phyloP scores from a whole-genome alignment of 805 yeast genomes.

The Blastobotrys terrestris region DNA sequence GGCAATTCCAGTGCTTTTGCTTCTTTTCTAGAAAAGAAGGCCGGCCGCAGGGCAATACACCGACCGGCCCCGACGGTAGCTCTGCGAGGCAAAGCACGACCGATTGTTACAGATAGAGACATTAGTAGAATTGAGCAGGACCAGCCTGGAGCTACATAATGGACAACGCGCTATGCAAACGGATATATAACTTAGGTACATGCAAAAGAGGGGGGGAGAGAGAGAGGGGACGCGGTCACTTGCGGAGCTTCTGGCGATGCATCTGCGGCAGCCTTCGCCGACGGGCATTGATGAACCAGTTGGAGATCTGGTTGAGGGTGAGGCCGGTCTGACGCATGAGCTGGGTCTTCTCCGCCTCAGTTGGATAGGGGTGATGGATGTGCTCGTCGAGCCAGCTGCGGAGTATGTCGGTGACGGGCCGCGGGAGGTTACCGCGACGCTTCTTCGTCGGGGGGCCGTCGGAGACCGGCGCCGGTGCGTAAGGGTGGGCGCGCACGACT shows the following conservation, averaged over 20 bases:
- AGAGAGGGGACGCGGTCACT: too few relatives aligned
- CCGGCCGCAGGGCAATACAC: neutral
- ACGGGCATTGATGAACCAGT: conserved; percentile 87
- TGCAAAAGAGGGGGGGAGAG: neutral
- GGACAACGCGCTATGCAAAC: too few relatives aligned
- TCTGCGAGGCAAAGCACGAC: neutral
- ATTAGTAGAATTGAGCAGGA: neutral
- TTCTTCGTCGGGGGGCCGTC: conserved; percentile 8
- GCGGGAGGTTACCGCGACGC: conserved; percentile 70
- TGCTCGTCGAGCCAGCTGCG: conserved; percentile 71
- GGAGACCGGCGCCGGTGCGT: conserved; percentile 7
- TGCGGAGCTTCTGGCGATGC: neutral
- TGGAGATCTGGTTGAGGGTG: conserved; percentile 72
- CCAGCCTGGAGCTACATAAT: neutral
- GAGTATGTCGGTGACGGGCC: conserved; percentile 65
- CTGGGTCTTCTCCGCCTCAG: conserved; percentile 67
- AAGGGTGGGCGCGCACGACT: conserved; percentile 3
- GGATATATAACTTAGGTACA: neutral
- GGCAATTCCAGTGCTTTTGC: too few relatives aligned
- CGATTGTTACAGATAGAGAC: neutral
- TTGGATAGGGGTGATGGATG: conserved; percentile 77
- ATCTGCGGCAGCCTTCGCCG: conserved; percentile 54
- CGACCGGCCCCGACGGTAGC: too few relatives aligned
- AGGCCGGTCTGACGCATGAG: conserved; percentile 67
- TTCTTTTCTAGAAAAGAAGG: too few relatives aligned